Percentiles rank a stretch among this genome's conserved stretches.
phyloP scores from a whole-genome alignment of 2,329 filamentous ascomycete species.

The Penicillium sclerotigenum region DNA sequence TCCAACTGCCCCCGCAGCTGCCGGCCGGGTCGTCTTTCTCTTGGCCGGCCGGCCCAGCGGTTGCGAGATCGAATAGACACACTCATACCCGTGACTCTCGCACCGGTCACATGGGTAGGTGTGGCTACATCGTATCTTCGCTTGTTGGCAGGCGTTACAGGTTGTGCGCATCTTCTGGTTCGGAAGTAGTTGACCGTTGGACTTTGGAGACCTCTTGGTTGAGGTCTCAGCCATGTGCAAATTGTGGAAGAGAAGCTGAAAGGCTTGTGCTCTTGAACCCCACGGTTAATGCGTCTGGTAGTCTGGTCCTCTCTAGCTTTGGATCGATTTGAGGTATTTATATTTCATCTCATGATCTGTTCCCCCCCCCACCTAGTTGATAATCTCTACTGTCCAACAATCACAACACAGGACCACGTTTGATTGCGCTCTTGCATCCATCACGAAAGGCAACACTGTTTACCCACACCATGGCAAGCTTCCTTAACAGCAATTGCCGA shows the following conservation, averaged over 20 bases:
- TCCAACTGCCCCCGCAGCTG: not conserved
- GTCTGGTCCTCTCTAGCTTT: not conserved
- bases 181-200: constrained; percentile 23
- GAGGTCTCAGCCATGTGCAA: not conserved
- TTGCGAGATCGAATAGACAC: constrained; percentile 37
- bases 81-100: constrained; percentile 34
- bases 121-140: constrained; percentile 39
- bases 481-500: not conserved
- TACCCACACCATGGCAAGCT: not conserved
- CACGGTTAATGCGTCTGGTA: not conserved
- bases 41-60: constrained; percentile 36
- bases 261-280: too few relatives aligned
- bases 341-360: not conserved
- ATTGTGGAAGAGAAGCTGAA: not conserved
- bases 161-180: constrained; percentile 39
- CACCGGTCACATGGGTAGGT: constrained; percentile 35
- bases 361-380: too few relatives aligned
- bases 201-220: not conserved
- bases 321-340: not conserved
- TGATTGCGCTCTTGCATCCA: not conserved
- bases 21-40: constrained; percentile 21
- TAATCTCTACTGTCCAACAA: not conserved
- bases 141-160: constrained; percentile 40
- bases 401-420: not conserved
- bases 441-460: not conserved